Evolutionary conservation across 139 green algal species (phyloP).

Genomic region (Chlamydomonas incerta): DNA sequence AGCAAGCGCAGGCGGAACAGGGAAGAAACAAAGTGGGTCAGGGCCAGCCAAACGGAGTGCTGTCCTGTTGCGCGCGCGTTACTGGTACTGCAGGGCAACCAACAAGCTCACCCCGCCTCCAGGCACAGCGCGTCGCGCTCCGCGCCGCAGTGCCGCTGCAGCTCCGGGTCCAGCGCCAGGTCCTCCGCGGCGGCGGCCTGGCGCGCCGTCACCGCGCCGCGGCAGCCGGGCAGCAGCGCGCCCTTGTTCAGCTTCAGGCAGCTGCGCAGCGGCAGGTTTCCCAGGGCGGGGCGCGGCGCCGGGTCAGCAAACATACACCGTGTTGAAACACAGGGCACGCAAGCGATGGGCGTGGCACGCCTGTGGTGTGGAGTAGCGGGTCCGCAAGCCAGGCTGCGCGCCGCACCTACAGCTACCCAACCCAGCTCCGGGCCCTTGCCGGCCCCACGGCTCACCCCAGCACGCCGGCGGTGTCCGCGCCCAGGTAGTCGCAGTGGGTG

Average conservation of each 20-base stretch:
- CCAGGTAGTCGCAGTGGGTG: constrained; percentile 1
- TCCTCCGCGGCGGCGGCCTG: constrained; percentile 54
- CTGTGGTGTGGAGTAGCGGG: too few relatives aligned
- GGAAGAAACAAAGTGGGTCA: not conserved
- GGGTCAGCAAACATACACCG: too few relatives aligned
- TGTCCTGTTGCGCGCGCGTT: too few relatives aligned
- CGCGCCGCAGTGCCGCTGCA: constrained; percentile 31
- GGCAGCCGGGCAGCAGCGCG: constrained; percentile 36
- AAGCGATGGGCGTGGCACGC: too few relatives aligned
- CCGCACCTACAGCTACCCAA: too few relatives aligned
- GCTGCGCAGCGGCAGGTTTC: not conserved
- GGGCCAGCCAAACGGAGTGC: too few relatives aligned
- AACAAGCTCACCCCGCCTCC: constrained; percentile 47
- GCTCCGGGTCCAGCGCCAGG: constrained; percentile 51
- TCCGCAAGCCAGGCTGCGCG: too few relatives aligned
- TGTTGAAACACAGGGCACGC: too few relatives aligned
- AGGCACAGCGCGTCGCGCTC: constrained; percentile 51
- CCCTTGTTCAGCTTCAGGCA: constrained; percentile 51
- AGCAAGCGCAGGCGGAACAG: not conserved
- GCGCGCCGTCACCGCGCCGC: constrained; percentile 16
- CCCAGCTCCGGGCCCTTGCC: too few relatives aligned
- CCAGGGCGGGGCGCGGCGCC: not conserved
- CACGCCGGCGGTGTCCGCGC: not conserved
- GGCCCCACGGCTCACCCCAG: not conserved
- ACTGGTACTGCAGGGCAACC: too few relatives aligned